Conservation (phyloP, 495 filamentous ascomycete genomes). For the Penicillium coprophilum region DNA sequence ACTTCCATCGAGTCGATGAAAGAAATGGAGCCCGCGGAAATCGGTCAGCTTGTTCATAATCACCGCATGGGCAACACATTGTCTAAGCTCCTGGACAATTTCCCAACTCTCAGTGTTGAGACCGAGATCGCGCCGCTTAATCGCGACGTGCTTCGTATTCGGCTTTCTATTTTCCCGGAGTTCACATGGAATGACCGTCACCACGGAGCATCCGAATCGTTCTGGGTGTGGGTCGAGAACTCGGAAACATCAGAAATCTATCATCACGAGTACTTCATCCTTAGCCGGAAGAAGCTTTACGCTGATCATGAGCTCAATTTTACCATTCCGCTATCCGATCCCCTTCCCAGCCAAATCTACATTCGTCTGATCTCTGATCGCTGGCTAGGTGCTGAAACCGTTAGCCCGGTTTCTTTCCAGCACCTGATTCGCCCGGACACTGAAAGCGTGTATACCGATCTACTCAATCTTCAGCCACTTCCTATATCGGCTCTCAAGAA, state of each 20-base stretch:
- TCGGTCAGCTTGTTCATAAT: conserved; percentile 91
- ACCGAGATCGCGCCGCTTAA: conserved; percentile 95
- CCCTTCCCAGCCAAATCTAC: conserved; percentile 92
- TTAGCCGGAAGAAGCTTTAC: conserved; percentile 82
- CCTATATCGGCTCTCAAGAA: conserved; percentile 88
- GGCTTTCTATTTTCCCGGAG: conserved; percentile 79
- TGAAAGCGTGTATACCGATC: conserved; percentile 92
- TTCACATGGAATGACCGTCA: conserved; percentile 96
- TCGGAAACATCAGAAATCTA: conserved; percentile 98
- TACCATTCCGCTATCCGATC: conserved; percentile 92
- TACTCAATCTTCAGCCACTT: conserved; percentile 88
- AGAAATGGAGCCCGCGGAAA: conserved; percentile 90
- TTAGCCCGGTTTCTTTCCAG: conserved; percentile 92
- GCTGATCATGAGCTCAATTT: conserved; percentile 97
- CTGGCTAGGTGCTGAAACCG: conserved; percentile 97
- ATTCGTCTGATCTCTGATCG: conserved; percentile 90
- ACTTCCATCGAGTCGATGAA: conserved; percentile 76
- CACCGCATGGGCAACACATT: conserved; percentile 79
- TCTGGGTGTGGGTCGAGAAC: conserved; percentile 99
- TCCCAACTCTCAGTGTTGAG: conserved; percentile 87
- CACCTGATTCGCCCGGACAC: conserved; percentile 97
- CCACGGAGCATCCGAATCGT: conserved; percentile 91
- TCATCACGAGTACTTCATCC: conserved; percentile 94
- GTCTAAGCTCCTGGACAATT: conserved; percentile 78
- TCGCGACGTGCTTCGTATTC: conserved; percentile 86